phyloP scores from a whole-genome alignment of 176 grass and related monocot genomes.

The Cenchrus fungigraminus region DNA sequence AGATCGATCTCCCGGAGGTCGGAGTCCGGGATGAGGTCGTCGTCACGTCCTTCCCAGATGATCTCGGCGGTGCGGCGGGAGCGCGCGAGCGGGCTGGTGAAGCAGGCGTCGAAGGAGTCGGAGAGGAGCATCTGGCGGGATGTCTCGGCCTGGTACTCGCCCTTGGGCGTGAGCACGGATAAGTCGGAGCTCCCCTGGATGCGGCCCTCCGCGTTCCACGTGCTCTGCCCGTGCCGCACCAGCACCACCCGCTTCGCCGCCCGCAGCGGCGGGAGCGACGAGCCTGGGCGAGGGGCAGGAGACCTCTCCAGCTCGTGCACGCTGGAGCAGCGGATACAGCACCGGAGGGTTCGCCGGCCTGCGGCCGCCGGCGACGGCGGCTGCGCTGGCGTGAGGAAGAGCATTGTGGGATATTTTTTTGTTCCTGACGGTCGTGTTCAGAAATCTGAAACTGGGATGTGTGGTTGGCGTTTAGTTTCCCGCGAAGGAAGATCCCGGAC shows the following conservation, averaged over 20 bases:
- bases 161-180: conserved; percentile 89
- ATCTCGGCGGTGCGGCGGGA: conserved; percentile 88
- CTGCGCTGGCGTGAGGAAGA: conserved; percentile 36
- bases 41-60: conserved; percentile 62
- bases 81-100: conserved; percentile 86
- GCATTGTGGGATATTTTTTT: conserved; percentile 21
- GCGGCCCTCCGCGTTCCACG: conserved; percentile 90
- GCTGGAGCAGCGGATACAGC: conserved; percentile 46
- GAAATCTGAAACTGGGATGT: too few species aligned
- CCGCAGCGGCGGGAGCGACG: conserved; percentile 40
- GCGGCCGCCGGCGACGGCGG: conserved; percentile 18
- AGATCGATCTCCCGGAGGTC: conserved; percentile 95
- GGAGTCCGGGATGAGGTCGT: conserved; percentile 70
- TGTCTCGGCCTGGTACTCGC: conserved; percentile 89
- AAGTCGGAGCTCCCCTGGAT: conserved; percentile 93
- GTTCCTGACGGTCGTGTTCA: too few species aligned
- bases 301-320: conserved; percentile 42
- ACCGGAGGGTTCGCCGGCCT: not conserved
- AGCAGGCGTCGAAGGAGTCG: conserved; percentile 89
- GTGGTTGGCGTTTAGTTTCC: too few species aligned
- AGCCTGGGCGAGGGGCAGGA: conserved; percentile 1
- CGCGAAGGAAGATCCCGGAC: too few species aligned
- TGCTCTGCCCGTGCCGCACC: conserved; percentile 98
- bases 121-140: conserved; percentile 80
- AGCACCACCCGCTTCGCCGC: conserved; percentile 87